Evolutionary conservation across 306 rosid genomes (phyloP).

Genomic region (Castanopsis chinensis): DNA sequence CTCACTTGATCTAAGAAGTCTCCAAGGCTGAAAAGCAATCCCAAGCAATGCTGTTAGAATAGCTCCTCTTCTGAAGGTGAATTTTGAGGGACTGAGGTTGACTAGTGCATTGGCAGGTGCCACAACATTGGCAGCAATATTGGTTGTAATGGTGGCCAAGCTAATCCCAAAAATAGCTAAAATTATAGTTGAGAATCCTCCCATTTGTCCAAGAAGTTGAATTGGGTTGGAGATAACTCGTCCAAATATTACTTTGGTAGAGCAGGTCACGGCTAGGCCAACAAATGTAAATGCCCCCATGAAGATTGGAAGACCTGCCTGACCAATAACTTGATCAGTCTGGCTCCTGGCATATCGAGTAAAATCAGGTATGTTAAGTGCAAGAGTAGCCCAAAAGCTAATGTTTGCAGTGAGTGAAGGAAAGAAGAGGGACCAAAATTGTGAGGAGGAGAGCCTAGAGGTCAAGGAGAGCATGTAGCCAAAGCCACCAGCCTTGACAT

Average conservation of each 20-base stretch:
- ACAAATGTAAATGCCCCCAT: slow-evolving; percentile 91
- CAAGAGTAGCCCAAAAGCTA: slow-evolving; percentile 85
- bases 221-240: slow-evolving; percentile 73
- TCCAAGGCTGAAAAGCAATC: slow-evolving; percentile 87
- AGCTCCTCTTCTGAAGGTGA: slow-evolving; percentile 76
- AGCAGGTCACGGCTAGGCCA: slow-evolving; percentile 82
- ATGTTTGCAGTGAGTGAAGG: slow-evolving; percentile 90
- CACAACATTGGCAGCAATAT: slow-evolving; percentile 90
- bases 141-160: slow-evolving; percentile 76
- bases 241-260: slow-evolving; percentile 77
- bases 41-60: slow-evolving; percentile 74
- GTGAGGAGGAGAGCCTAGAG: slow-evolving; percentile 51
- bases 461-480: slow-evolving; percentile 72
- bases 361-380: slow-evolving; percentile 88
- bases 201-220: slow-evolving; percentile 65
- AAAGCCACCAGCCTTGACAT: slow-evolving; percentile 67
- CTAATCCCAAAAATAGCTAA: slow-evolving; percentile 77
- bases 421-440: slow-evolving; percentile 73
- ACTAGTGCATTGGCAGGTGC: slow-evolving; percentile 93
- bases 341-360: slow-evolving; percentile 74
- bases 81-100: slow-evolving; percentile 64
- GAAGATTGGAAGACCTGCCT: slow-evolving; percentile 75
- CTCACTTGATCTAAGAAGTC: slow-evolving; percentile 86
- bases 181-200: slow-evolving; percentile 60
- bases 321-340: slow-evolving; percentile 77